Conservation (phyloP, 106 monocot genomes). For the Amphibolis antarctica region DNA sequence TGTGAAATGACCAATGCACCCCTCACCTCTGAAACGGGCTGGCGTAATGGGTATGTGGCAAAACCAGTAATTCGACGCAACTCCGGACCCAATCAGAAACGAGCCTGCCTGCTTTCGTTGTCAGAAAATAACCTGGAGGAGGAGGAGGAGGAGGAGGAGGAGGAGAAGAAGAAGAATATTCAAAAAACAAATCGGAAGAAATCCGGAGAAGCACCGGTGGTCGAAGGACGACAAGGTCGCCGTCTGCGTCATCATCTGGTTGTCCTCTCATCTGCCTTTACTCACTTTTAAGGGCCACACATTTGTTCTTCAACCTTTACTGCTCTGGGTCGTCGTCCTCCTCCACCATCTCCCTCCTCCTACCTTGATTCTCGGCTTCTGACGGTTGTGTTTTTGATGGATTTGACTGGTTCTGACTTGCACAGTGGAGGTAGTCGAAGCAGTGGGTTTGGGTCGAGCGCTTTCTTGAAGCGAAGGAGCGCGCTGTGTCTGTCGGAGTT, state of each 20-base stretch:
- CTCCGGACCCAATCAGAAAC: background rate
- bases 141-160: too few relatives aligned
- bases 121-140: too few relatives aligned
- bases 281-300: background rate
- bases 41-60: background rate
- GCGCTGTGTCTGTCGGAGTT: background rate
- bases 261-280: background rate
- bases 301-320: background rate
- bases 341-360: background rate
- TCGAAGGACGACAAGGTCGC: background rate
- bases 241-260: background rate
- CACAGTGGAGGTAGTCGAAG: background rate
- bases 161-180: too few relatives aligned
- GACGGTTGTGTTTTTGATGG: background rate
- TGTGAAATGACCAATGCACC: too few relatives aligned
- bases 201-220: background rate
- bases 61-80: background rate
- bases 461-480: background rate
- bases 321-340: background rate
- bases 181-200: background rate
- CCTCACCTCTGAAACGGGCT: too few relatives aligned
- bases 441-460: background rate
- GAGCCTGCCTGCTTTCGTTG: background rate
- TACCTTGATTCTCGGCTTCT: background rate
- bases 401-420: background rate